A percentile compares a stretch with the other conserved stretches of the same genome.
These are phyloP conservation scores for Keithomyces neogunnii DNA, from an alignment of 2,329 filamentous ascomycete species.

Conservation along the genomic window DNA sequence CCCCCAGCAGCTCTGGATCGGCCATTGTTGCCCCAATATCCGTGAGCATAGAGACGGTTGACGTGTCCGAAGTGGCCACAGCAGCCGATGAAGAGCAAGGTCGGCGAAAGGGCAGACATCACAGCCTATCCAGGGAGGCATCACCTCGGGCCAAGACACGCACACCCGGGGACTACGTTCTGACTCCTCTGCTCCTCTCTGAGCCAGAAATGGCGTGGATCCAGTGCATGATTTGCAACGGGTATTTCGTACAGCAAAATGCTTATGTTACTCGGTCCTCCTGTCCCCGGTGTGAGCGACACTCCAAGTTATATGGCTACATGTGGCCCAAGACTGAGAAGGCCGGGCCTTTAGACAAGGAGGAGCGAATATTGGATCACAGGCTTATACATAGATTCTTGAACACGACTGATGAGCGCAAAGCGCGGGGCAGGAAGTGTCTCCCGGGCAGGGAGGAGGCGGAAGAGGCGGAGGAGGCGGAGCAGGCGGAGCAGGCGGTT, in stretches of 20 bases:
- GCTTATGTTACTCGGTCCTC: constrained; percentile 79
- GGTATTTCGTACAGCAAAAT: constrained; percentile 78
- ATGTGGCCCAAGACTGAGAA: constrained; percentile 93
- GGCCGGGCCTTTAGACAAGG: constrained; percentile 64
- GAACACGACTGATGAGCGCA: constrained; percentile 57
- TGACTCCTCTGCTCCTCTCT: constrained; percentile 67
- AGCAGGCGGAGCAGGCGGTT: constrained; percentile 17
- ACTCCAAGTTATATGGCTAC: constrained; percentile 92
- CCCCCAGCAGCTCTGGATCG: constrained; percentile 12
- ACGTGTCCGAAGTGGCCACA: constrained; percentile 5
- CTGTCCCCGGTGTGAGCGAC: constrained; percentile 88
- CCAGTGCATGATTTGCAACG: constrained; percentile 74
- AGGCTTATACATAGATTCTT: constrained; percentile 82
- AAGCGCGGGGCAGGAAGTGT: constrained; percentile 35
- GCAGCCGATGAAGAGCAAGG: constrained; percentile 4
- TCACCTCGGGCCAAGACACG: constrained; percentile 33
- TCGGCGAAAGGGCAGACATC: constrained; percentile 23
- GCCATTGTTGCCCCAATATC: constrained; percentile 12
- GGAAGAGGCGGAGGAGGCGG: constrained; percentile 16
- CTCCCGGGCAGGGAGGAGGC: constrained; percentile 15
- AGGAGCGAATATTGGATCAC: constrained; percentile 70
- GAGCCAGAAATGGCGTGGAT: constrained; percentile 77
- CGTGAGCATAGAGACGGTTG: constrained; percentile 18
- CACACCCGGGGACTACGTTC: constrained; percentile 70
- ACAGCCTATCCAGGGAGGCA: constrained; percentile 24